phyloP scores from a whole-genome alignment of 345 rosid species.

The Citropsis articulata region DNA sequence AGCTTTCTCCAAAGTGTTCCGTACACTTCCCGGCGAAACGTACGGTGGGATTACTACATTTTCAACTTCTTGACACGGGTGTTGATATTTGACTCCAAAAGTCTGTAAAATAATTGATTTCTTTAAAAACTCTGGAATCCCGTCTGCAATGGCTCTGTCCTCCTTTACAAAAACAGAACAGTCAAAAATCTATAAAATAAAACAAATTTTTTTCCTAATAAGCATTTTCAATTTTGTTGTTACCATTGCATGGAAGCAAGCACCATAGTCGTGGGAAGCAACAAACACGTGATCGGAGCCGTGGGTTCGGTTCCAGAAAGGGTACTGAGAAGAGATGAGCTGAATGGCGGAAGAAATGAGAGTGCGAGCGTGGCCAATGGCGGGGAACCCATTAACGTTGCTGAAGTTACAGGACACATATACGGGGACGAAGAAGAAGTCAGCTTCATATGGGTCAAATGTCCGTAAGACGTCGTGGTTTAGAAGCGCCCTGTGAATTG shows the following conservation, averaged over 20 bases:
- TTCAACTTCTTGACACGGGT: slow-evolving; percentile 85
- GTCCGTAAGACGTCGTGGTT: slow-evolving; percentile 57
- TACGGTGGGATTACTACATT: slow-evolving; percentile 94
- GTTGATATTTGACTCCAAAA: slow-evolving; percentile 76
- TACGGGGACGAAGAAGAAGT: slow-evolving; percentile 92
- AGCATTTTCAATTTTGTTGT: neutral
- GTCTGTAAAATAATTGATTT: slow-evolving; percentile 82
- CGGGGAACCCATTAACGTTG: slow-evolving; percentile 84
- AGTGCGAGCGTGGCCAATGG: slow-evolving; percentile 81
- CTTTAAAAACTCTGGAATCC: slow-evolving; percentile 85
- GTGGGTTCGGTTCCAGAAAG: slow-evolving; percentile 79
- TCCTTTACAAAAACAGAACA: slow-evolving; percentile 42
- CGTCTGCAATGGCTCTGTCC: slow-evolving; percentile 70
- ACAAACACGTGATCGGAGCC: slow-evolving; percentile 92
- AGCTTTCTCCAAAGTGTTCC: slow-evolving; percentile 36
- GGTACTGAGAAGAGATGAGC: slow-evolving; percentile 44
- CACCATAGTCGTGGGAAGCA: slow-evolving; percentile 91
- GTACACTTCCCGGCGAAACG: slow-evolving; percentile 59
- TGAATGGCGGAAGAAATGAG: slow-evolving; percentile 65
- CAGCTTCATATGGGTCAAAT: slow-evolving; percentile 73
- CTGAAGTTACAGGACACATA: slow-evolving; percentile 96
- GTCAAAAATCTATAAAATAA: neutral
- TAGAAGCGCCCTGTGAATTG: slow-evolving; percentile 66
- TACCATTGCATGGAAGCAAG: slow-evolving; percentile 95
- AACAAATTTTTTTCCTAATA: neutral